Evolutionary conservation across 768 basidiomycete species (phyloP).

Genomic region (Suillus americanus): DNA sequence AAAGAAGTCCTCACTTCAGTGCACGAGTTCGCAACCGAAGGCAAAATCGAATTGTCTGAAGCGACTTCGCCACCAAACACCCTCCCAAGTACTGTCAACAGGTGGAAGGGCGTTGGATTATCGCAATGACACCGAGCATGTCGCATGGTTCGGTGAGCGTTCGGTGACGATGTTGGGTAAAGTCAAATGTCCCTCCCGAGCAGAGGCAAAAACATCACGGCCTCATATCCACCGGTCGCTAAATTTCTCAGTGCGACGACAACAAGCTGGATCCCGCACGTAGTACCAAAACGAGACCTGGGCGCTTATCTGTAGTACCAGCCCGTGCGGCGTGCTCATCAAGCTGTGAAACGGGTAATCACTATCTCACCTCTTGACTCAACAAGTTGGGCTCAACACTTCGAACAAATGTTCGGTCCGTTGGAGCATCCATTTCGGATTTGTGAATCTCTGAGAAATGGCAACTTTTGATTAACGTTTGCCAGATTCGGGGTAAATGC

Average conservation of each 20-base stretch:
- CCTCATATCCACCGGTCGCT: too few species aligned
- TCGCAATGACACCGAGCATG: slow-evolving; percentile 23
- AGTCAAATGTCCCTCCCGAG: not conserved
- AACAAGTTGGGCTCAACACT: not conserved
- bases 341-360: not conserved
- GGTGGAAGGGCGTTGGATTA: slow-evolving; percentile 49
- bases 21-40: slow-evolving; percentile 27
- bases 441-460: not conserved
- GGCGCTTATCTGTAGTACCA: not conserved
- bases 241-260: not conserved
- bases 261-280: not conserved
- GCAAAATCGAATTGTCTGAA: slow-evolving; percentile 41
- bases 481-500: not conserved
- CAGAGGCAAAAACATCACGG: not conserved
- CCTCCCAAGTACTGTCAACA: too few species aligned
- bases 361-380: not conserved
- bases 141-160: not conserved
- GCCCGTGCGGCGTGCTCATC: not conserved
- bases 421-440: not conserved
- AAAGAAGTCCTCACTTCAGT: not conserved
- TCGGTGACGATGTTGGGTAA: not conserved
- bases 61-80: slow-evolving; percentile 18
- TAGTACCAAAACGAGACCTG: not conserved
- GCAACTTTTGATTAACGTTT: not conserved
- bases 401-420: not conserved